These are phyloP conservation scores for Nepenthes alata DNA, from an alignment of 179 eudicot genomes.

Conservation along the genomic window DNA sequence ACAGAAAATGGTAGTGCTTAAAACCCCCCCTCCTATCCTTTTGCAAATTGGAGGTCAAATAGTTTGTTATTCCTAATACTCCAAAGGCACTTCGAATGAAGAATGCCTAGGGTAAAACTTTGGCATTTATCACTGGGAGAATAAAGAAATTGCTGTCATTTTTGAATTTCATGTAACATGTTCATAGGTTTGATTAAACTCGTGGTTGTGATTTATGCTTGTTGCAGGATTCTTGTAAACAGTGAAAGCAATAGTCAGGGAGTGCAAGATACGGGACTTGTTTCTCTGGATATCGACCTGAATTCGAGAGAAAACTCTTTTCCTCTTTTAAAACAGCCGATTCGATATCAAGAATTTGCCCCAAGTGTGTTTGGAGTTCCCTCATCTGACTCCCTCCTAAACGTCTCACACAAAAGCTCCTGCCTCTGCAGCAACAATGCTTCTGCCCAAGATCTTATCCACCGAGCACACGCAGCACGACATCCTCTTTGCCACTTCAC, in stretches of 20 bases:
- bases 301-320: conserved; percentile 20
- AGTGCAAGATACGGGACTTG: conserved; percentile 22
- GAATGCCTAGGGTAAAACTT: too few relatives aligned
- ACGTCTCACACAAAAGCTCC: conserved; percentile 27
- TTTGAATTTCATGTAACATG: not conserved
- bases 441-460: conserved; percentile 19
- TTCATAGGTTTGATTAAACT: not conserved
- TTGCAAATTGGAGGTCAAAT: too few relatives aligned
- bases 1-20: too few relatives aligned
- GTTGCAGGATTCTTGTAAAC: conserved; percentile 29
- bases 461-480: conserved; percentile 14
- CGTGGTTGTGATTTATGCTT: not conserved
- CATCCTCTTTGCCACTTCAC: conserved; percentile 26
- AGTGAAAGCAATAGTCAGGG: conserved; percentile 20
- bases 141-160: not conserved
- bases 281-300: conserved; percentile 24
- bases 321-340: conserved; percentile 17
- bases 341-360: conserved; percentile 15
- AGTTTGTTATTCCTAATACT: too few relatives aligned
- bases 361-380: conserved; percentile 28
- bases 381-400: conserved; percentile 36
- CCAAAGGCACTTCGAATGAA: too few relatives aligned
- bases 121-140: not conserved
- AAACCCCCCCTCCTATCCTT: too few relatives aligned
- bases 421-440: conserved; percentile 13